A percentile compares a stretch with the other conserved stretches of the same genome.
Conservation (phyloP, 306 rosid species). For the Erythrophleum fordii region DNA sequence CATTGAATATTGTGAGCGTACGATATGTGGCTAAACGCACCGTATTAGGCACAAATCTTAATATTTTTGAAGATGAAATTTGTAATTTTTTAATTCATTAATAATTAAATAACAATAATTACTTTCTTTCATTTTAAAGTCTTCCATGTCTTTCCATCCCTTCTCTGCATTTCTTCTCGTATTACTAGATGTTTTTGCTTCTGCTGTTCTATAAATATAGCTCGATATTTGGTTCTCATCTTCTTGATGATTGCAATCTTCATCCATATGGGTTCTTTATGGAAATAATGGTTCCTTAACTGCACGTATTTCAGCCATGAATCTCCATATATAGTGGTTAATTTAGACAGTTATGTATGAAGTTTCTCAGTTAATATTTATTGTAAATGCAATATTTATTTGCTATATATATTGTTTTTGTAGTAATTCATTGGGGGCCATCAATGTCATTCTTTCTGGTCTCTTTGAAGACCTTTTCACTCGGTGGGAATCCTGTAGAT, state of each 20-base stretch:
- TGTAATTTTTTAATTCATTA: background rate
- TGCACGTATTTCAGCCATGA: background rate
- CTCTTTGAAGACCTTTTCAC: background rate
- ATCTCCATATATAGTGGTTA: background rate
- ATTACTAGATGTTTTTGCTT: background rate
- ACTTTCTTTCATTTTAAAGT: too few species aligned
- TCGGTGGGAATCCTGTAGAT: too few species aligned
- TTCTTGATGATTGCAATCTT: background rate
- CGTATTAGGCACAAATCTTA: background rate
- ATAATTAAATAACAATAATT: background rate
- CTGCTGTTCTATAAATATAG: background rate
- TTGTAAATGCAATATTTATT: background rate
- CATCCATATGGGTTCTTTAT: background rate
- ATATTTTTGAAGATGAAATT: background rate
- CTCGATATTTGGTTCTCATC: background rate
- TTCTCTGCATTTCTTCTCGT: background rate
- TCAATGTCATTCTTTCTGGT: background rate
- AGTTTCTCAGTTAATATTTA: background rate
- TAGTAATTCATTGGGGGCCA: background rate
- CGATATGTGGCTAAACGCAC: background rate
- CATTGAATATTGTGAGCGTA: background rate
- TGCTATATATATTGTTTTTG: background rate
- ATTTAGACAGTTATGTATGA: background rate
- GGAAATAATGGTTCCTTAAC: background rate
- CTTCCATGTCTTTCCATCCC: background rate